Percentiles rank a stretch among this genome's conserved stretches.
Evolutionary conservation across 1,139 yeast genomes (phyloP).

Genomic region (Meyerozyma guilliermondii): DNA sequence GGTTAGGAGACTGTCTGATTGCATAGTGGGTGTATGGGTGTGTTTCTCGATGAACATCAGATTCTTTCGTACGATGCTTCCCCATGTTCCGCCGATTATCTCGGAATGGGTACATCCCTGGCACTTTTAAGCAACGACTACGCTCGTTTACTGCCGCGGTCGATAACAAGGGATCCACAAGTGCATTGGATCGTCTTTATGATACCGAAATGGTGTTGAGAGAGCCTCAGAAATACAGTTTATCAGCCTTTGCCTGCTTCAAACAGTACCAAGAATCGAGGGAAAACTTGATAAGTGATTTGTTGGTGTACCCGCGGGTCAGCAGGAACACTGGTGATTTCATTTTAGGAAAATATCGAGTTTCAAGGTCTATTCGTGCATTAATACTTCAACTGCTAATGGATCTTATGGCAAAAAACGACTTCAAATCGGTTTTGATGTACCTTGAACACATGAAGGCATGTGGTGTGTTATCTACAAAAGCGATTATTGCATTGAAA

Average conservation of each 20-base stretch:
- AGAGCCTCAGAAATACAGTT: background rate
- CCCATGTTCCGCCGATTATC: background rate
- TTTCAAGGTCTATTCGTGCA: background rate
- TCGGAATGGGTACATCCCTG: background rate
- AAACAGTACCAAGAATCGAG: background rate
- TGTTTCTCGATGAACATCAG: background rate
- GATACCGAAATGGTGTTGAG: background rate
- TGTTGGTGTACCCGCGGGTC: background rate
- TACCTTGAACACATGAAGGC: background rate
- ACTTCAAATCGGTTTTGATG: background rate
- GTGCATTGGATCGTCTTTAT: background rate
- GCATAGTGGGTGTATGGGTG: slow-evolving; percentile 16
- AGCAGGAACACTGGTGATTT: background rate
- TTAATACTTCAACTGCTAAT: background rate
- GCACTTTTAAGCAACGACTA: background rate
- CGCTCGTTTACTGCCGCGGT: background rate
- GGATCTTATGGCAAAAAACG: background rate
- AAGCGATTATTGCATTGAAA: background rate
- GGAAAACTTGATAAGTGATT: background rate
- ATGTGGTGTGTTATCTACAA: background rate
- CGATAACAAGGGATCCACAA: background rate
- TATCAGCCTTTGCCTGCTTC: background rate
- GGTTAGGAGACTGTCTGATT: slow-evolving; percentile 59
- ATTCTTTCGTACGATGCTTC: background rate
- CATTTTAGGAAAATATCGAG: background rate